phyloP scores from a whole-genome alignment of 495 filamentous ascomycete genomes.

The Talaromyces adpressus region DNA sequence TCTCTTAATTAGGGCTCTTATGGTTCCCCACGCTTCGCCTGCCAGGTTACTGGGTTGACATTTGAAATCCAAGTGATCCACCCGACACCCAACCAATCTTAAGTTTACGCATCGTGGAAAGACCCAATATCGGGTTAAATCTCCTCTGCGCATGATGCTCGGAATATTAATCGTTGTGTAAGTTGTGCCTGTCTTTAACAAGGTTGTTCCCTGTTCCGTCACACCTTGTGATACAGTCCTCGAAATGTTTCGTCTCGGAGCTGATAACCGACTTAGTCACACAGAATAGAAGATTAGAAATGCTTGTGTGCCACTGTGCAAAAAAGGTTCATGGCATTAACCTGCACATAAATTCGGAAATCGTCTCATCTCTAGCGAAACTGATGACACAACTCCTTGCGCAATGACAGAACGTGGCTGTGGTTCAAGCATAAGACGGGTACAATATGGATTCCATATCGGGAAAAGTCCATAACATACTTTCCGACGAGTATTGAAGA shows the following conservation, averaged over 20 bases:
- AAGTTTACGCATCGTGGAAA: neutral
- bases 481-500: neutral
- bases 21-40: neutral
- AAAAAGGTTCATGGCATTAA: neutral
- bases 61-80: neutral
- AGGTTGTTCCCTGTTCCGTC: neutral
- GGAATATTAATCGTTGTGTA: neutral
- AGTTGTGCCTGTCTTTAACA: neutral
- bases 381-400: neutral
- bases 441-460: neutral
- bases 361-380: neutral
- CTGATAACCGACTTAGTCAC: neutral
- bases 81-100: neutral
- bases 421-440: neutral
- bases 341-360: neutral
- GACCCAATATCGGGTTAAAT: neutral
- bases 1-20: neutral
- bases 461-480: neutral
- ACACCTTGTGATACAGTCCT: neutral
- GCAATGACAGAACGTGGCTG: slow-evolving; percentile 2
- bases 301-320: neutral
- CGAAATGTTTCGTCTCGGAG: neutral
- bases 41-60: neutral
- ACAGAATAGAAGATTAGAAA: neutral
- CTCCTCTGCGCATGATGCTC: neutral